Evolutionary conservation across 768 basidiomycete species (phyloP), one percentile per base, ranked within the genome.

Genomic region (Hygrophoropsis aurantiaca): DNA sequence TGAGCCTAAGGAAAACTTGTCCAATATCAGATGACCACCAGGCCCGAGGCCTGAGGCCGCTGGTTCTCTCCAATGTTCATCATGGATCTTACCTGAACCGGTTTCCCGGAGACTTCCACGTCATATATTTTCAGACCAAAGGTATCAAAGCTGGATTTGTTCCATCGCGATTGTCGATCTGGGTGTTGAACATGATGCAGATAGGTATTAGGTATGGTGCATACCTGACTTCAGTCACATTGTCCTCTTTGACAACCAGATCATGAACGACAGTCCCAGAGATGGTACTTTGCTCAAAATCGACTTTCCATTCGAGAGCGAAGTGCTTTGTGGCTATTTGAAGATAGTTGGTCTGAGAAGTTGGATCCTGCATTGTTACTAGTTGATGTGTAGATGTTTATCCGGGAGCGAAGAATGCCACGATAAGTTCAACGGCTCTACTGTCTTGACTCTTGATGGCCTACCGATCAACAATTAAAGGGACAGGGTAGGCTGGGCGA

Each of bases 291-390:
- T 72, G 60, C 0, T 72, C 56, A 61, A 92, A 97, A 67, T 97
- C 84, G 52, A 97, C 68, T 0, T 57, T 68, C 93, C 92, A 95
- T 53, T 87, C 77, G 42, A 97, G 80, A 18, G 77, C 67, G 13
- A 93, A 68, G 60, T 90, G 81, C 30, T 79, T 74, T 1, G 87
- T 83, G 3, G 71, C 64, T 53, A 94, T 75, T 39, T 84, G 69
- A 4, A 69, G 63, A 65, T 89, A 91, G 70, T 97, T 97, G 19
- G 90, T 79, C 58, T 92, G 87, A 0, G 87, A 85, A 0, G 89
- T 82, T 16, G 83, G 84, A 59, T 90, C 87, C 20, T 62, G 47
- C 48, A 52, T 25, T 40, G 40, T 18, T 13, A 13, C 6, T 30
- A 30, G 13, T 7, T 30, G 7, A 13, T 30, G 7, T n/a, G n/a